Evolutionary conservation across 139 green algal species (phyloP).

Genomic region (Chlorella sorokiniana): DNA sequence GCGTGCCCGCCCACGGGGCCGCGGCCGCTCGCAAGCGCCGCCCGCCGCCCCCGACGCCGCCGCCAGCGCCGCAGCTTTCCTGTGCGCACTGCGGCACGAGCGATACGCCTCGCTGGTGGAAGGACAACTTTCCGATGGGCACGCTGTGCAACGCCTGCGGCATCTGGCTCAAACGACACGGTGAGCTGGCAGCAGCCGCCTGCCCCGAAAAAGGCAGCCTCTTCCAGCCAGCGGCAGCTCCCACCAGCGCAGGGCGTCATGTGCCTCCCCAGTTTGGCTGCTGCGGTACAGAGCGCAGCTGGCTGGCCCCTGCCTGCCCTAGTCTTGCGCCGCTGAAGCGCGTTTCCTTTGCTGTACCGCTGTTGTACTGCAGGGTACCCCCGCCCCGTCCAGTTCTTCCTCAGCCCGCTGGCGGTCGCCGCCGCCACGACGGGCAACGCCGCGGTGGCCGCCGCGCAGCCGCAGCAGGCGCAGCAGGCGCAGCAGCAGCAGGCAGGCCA

Average conservation of each 20-base stretch:
- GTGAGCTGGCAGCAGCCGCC: background rate
- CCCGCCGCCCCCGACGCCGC: background rate
- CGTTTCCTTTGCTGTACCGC: background rate
- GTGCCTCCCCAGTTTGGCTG: background rate
- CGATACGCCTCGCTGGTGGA: conserved; percentile 47
- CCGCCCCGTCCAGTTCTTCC: conserved; percentile 41
- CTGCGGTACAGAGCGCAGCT: too few species aligned
- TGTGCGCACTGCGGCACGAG: conserved; percentile 40
- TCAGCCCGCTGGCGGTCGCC: background rate
- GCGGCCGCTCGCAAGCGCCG: conserved; percentile 27
- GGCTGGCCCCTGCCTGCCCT: too few species aligned
- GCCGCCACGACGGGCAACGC: background rate
- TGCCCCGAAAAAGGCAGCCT: background rate
- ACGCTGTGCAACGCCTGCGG: conserved; percentile 48
- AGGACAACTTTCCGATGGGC: conserved; percentile 38
- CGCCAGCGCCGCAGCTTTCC: background rate
- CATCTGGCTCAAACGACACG: conserved; percentile 51
- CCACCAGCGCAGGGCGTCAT: too few species aligned
- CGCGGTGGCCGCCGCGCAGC: background rate
- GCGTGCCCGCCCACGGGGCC: background rate
- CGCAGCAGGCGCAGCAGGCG: background rate
- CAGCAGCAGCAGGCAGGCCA: background rate
- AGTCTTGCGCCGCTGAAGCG: background rate
- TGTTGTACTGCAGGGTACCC: conserved; percentile 40
- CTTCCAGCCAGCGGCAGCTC: too few species aligned